Evolutionary conservation across 805 yeast species (phyloP), one percentile per base, ranked within the genome.

Genomic region (Nakazawaea ishiwadae): DNA sequence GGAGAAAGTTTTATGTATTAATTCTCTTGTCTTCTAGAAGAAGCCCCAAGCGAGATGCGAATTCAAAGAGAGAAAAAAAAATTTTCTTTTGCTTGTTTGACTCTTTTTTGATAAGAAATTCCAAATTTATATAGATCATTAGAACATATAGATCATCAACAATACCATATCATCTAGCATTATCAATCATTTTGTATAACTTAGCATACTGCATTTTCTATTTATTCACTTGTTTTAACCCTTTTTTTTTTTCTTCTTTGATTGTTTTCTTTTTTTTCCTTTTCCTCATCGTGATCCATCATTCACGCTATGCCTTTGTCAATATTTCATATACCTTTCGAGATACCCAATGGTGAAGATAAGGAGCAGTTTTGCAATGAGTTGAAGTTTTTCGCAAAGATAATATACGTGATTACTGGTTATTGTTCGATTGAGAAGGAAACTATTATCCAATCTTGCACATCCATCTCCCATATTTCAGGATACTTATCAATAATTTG

Each of bases 401-500:
- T 54, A 26, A 29, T 53, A 15, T 51, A 54, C 36, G 41, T 53
- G 4, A n/a, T 54, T 30, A 50, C 54, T 1, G 60, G 60, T n/a
- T 51, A 51, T 23, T 53, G 60, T 35, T 27, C 35, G 27, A 8
- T 52, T 14, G 44, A 46, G 24, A 35, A 50, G 23, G 37, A 49
- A 11, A 46, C 49, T 17, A 28, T 56, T 16, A 51, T 55, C 3
- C 23, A 35, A 4, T 20, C 27, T 14, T 44, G 53, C 24, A 35
- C 33, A 10, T 57, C 61, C 4, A 44, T 65, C 15, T 62, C 69
- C 9, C 42, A 44, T 33, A 35, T 52, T 19, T 39, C 63, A 1
- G 68, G 65, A 2, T 57, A 55, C 24, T 39, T 65, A 14, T 77
- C 84, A 3, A 60, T 78, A 29, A 58, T 62, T 5, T 69, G 80